Evolutionary conservation across 345 rosid species (phyloP).

Genomic region (Bruguiera parviflora): DNA sequence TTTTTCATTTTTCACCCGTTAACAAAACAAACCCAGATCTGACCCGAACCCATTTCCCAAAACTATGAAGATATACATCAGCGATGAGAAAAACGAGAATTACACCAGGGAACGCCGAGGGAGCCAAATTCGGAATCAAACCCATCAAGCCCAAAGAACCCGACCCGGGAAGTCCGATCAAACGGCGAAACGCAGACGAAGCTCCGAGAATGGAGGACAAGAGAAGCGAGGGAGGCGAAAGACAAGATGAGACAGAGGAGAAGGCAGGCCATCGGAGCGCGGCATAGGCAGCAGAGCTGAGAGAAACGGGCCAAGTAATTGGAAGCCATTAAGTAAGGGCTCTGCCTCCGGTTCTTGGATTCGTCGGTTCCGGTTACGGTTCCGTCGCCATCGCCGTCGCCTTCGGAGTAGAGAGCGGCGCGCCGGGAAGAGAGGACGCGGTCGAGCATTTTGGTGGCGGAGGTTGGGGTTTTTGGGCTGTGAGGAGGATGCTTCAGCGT

Average conservation of each 20-base stretch:
- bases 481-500: constrained; percentile 4
- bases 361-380: constrained; percentile 16
- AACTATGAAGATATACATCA: neutral
- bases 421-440: constrained; percentile 29
- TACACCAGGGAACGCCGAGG: constrained; percentile 98
- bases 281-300: constrained; percentile 12
- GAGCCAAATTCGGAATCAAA: constrained; percentile 85
- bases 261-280: constrained; percentile 12
- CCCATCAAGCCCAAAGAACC: constrained; percentile 67
- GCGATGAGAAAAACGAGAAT: constrained; percentile 18
- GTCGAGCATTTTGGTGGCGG: constrained; percentile 25
- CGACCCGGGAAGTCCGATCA: constrained; percentile 64
- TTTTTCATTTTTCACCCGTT: neutral
- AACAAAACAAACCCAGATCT: constrained; percentile 11
- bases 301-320: constrained; percentile 29
- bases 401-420: constrained; percentile 13
- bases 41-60: neutral
- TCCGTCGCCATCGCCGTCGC: neutral
- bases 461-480: constrained; percentile 12
- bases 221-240: constrained; percentile 8
- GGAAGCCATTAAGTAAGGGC: constrained; percentile 14
- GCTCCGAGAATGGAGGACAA: constrained; percentile 29
- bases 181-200: constrained; percentile 69
- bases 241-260: constrained; percentile 18
- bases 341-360: constrained; percentile 31